Conservation (phyloP, 2,329 filamentous ascomycete species). For the Talaromyces sp. region DNA sequence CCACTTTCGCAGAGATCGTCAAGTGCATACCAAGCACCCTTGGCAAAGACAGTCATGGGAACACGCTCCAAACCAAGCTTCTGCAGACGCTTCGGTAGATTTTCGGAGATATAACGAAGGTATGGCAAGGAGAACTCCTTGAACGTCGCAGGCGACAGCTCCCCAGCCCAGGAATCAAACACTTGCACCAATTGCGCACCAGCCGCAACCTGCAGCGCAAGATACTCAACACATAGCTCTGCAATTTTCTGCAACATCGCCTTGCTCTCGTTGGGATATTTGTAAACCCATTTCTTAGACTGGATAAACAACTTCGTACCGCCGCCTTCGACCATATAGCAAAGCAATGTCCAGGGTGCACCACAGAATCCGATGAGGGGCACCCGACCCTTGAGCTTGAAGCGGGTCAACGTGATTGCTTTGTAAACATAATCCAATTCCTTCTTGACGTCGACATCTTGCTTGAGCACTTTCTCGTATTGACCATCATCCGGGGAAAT, state of each 20-base stretch:
- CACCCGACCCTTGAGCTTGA: conserved; percentile 82
- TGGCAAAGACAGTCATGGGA: conserved; percentile 97
- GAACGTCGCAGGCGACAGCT: conserved; percentile 81
- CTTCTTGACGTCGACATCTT: conserved; percentile 75
- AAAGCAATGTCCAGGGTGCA: conserved; percentile 92
- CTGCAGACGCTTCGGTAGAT: conserved; percentile 69
- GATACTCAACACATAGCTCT: conserved; percentile 89
- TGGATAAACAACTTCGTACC: conserved; percentile 93
- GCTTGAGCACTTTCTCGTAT: conserved; percentile 71
- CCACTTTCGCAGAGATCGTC: conserved; percentile 82
- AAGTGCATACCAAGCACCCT: conserved; percentile 93
- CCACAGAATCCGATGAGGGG: conserved; percentile 96
- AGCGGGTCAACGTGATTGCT: conserved; percentile 83
- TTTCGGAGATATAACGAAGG: conserved; percentile 74
- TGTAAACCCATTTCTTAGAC: conserved; percentile 96
- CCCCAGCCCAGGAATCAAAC: conserved; percentile 97
- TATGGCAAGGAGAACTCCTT: conserved; percentile 82
- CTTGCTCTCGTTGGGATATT: conserved; percentile 75
- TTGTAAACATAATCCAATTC: conserved; percentile 94
- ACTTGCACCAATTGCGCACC: conserved; percentile 95
- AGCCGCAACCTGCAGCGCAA: conserved; percentile 86
- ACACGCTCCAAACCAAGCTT: conserved; percentile 74
- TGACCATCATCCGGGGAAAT: conserved; percentile 75
- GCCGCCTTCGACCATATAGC: conserved; percentile 98
- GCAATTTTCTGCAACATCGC: conserved; percentile 84